Conservation (phyloP, 495 filamentous ascomycete species). For the Glarea lozoyensis region DNA sequence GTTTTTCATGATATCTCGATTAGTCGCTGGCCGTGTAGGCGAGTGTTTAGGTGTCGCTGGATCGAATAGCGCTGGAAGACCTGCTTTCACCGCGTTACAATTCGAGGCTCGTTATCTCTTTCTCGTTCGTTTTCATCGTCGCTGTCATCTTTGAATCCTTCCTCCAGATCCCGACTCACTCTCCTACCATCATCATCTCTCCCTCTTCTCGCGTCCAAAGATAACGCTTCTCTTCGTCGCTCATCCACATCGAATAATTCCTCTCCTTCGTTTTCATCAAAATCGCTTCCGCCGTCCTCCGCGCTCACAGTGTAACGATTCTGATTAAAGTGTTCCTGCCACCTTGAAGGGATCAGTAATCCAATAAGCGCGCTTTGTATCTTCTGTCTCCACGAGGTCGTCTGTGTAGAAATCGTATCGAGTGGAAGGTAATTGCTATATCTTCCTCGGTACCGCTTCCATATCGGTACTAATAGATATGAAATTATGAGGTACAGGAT, state of each 20-base stretch:
- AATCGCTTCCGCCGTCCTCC: conserved; percentile 46
- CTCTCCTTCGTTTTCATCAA: conserved; percentile 61
- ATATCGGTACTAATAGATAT: conserved; percentile 64
- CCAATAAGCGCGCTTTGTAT: conserved; percentile 45
- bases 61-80: background rate
- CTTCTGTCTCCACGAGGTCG: conserved; percentile 52
- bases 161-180: conserved; percentile 73
- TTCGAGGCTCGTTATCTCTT: conserved; percentile 2
- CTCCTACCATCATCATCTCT: conserved; percentile 39
- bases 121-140: conserved; percentile 48
- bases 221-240: conserved; percentile 36
- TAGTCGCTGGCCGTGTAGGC: too few species aligned
- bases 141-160: conserved; percentile 78
- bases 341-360: conserved; percentile 46
- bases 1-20: too few species aligned
- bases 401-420: conserved; percentile 51
- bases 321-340: conserved; percentile 33
- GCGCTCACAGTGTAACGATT: conserved; percentile 22
- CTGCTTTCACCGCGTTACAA: conserved; percentile 2
- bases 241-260: conserved; percentile 52
- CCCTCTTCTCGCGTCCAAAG: conserved; percentile 21
- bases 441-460: conserved; percentile 64
- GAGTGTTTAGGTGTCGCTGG: too few species aligned
- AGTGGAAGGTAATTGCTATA: conserved; percentile 66
- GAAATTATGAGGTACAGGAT: conserved; percentile 62